Evolutionary conservation across 2,329 filamentous ascomycete species (phyloP), one percentile per base, ranked within the genome.

Genomic region (Clarireedia sp.): DNA sequence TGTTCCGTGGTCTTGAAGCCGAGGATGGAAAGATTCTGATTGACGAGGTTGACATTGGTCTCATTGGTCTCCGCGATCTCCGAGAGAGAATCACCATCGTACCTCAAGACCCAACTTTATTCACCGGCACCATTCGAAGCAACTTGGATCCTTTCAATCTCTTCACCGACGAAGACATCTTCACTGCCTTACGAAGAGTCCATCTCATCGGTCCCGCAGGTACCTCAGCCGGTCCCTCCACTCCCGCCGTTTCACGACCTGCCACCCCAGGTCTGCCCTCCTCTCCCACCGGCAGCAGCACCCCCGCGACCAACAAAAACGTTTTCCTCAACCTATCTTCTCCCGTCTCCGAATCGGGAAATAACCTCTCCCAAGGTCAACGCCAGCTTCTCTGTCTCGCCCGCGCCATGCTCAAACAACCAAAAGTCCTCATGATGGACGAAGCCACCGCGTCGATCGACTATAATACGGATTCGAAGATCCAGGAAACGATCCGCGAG

Each of bases 371-470:
- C 0, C 94, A 99, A 71, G 94, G 94, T 47, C 94, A 99, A 70
- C 85, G 94, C 7, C 94, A 99, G 71, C 85, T 99, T 9, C 77
- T 99, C 55, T 99, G 94, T 68, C 82, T 99, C 9, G 94, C 92
- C 0, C 86, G 94, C 54, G 94, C 94, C 0, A 82, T 99, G 63
- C 85, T 99, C 60, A 96, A 95, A 73, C 82, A 83, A 36, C 91
- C 94, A 0, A 91, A 88, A 61, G 90, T 99, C 1, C 77, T 99
- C n/a, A 86, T 99, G 67, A 97, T 99, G 94, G 94, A 99, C 71
- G 94, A 99, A 75, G 94, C 94, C 0, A 99, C 94, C 0, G 94
- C 94, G 0, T 95, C 89, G 0, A 97, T 99, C 67, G 94, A 99
- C 73, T 97, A 97, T 72, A 87, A 85, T 5, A 99, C 94, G 2